These are phyloP conservation scores for Ehretia macrophylla DNA, from an alignment of 257 asterid genomes.

Conservation along the genomic window DNA sequence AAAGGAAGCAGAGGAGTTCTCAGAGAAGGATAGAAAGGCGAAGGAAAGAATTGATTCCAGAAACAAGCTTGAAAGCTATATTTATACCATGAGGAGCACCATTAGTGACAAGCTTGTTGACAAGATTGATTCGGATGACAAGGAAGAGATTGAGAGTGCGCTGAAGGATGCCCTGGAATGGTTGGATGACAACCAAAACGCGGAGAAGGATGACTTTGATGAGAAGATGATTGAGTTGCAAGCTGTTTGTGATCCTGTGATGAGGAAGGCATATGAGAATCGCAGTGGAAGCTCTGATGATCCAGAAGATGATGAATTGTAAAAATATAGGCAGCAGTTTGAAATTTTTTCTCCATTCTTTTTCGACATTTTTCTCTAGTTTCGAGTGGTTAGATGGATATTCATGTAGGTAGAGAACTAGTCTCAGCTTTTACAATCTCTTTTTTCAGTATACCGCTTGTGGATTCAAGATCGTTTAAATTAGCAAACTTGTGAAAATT, in stretches of 20 bases:
- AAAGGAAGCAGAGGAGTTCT: conserved; percentile 19
- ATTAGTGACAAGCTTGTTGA: neutral
- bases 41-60: conserved; percentile 14
- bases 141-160: neutral
- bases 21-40: conserved; percentile 15
- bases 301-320: neutral
- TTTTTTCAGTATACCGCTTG: too few species aligned
- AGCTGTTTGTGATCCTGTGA: neutral
- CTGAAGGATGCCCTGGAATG: neutral
- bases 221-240: neutral
- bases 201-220: conserved; percentile 2
- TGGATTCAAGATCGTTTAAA: too few species aligned
- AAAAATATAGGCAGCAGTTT: neutral
- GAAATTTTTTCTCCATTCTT: too few species aligned
- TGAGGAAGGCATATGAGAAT: neutral
- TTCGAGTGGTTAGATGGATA: too few species aligned
- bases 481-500: too few species aligned
- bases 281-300: neutral
- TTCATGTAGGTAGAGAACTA: too few species aligned
- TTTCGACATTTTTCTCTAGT: too few species aligned
- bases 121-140: neutral
- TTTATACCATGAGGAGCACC: conserved; percentile 13
- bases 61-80: conserved; percentile 9
- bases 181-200: neutral
- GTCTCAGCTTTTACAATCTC: too few species aligned